Base-by-base conservation (phyloP, 805 yeast genomes). In the Hanseniaspora valbyensis region DNA sequence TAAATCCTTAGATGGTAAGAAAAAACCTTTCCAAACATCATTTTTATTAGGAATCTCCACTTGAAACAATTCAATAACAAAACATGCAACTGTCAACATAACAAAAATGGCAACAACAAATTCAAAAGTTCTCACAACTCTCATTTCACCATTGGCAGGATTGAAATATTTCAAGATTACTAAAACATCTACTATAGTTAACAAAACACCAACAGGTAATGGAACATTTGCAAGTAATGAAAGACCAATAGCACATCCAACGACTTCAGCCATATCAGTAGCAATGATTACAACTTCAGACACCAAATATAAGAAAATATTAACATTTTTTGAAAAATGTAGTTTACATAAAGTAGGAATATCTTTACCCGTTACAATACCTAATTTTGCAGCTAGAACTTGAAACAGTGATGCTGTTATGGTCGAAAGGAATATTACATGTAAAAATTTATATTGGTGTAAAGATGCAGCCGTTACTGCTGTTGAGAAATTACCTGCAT, bases 401-500 rank as follows among this genome's bases (percentile, higher is more conserved):
- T 90, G 98, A 54, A 89, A 72, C 55, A 86, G 80, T 4, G 89
- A 83, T 2, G 97, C 97, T 68, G 90, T 74, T 34, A 89, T 66
- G 59, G 89, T 90, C 5, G 95, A 81, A 24, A 89, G 66, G 32
- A 88, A 68, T 18, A 90, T 76, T 21, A 89, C 79, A 62, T 88
- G 89, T 28, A 90, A 65, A 30, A 89, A 69, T 53, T 83, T 81
- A 63, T 81, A 90, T 56, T 81, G 77, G 63, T 83, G 86, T 25
- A 85, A 81, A 29, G 95, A 82, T n/a, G 95, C 95, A 1, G 94
- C 92, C 8, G 92, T 84, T 13, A 90, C 95, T 9, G 92, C 95
- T 1, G 96, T 86, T 34, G 95, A 83, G 66, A 89, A 90, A 67
- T 92, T 90, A 4, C 98, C 98, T 0, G 98, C 97, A 59, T 90